Base-by-base conservation (phyloP, 2,329 filamentous ascomycete genomes). In the Trichoderma polysporum region DNA sequence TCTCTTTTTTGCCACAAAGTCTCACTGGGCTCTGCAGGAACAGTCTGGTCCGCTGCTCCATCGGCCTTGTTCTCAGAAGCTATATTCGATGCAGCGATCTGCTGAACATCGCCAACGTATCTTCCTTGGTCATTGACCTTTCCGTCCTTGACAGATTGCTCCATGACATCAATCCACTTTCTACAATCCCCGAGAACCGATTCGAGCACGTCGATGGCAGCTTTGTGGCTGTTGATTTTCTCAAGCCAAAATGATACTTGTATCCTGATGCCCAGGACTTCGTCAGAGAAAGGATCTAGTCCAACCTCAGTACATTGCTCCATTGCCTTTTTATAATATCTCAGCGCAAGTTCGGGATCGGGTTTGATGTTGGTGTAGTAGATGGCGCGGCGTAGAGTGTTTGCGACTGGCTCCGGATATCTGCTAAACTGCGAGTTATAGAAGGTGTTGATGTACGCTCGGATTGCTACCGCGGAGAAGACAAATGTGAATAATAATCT, bases 241-340 rank as follows among this genome's bases (percentile, higher is more conserved):
- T 97, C 92, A 69, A 97, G 84, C 84, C 97, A 88, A 10, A 85
- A 85, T 1, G 92, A 89, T 9, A 97, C 84, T 75, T 94, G 89
- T 59, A 98, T 89, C 74, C 93, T 92, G 61, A 98, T 89, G 9
- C 95, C 95, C 71, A 97, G 84, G 37, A 97, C 90, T 76, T 97
- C 94, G 72, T 97, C 91, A 4, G 91, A 94, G 76, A 94, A 96
- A 0, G 92, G 92, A 75, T 98, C 93, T 81, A 99, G 87, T 0
- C 89, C 88, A 59, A 91, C 75, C 73, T 92, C 88, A 58, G 88
- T 82, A 66, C 93, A 93, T 60, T 90, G 84, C 69, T 89, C 83
- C 66, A 98, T 82, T 3, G 94, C 93, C 70, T 91, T 86, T 73
- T 89, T 89, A 77, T 97, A 98, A 77, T 92, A 92, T 71, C 92